phyloP scores from a whole-genome alignment of 2,329 filamentous ascomycete genomes.

The Alternaria longipes region DNA sequence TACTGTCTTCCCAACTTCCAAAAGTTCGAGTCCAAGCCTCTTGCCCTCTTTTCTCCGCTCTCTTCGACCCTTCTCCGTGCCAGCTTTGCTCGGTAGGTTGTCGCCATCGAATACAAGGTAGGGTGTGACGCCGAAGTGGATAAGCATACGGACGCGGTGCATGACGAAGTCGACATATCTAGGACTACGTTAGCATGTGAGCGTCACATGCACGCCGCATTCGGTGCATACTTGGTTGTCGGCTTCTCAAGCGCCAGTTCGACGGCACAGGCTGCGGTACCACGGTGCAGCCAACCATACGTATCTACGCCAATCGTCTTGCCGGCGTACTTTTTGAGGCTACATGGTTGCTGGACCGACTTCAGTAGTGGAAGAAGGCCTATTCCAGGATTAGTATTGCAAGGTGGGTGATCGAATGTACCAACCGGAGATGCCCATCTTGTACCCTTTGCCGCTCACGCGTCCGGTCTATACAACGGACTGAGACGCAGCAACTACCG shows the following conservation, averaged over 20 bases:
- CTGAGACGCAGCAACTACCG: conserved; percentile 24
- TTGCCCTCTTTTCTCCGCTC: conserved; percentile 80
- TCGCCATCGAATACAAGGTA: conserved; percentile 98
- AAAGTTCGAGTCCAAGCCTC: conserved; percentile 76
- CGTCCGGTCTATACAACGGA: conserved; percentile 37
- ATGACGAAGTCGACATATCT: conserved; percentile 92
- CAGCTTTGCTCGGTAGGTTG: conserved; percentile 90
- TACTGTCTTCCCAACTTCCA: conserved; percentile 80
- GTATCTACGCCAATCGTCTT: conserved; percentile 94
- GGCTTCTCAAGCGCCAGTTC: conserved; percentile 90
- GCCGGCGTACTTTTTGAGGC: conserved; percentile 85
- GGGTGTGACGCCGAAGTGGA: conserved; percentile 91
- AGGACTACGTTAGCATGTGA: conserved; percentile 21
- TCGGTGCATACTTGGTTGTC: conserved; percentile 75
- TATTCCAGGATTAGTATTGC: conserved; percentile 50
- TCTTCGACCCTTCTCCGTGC: conserved; percentile 81
- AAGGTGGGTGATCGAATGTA: conserved; percentile 30
- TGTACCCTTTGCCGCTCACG: conserved; percentile 39
- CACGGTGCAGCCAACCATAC: conserved; percentile 98
- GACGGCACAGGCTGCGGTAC: conserved; percentile 86
- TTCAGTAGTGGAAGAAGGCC: conserved; percentile 91
- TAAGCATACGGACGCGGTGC: conserved; percentile 90
- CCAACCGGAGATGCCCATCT: conserved; percentile 54
- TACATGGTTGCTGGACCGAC: conserved; percentile 90
- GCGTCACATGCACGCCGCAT: not conserved